Conservation (phyloP, 2,329 filamentous ascomycete species). For the Sphaerulina populicola region DNA sequence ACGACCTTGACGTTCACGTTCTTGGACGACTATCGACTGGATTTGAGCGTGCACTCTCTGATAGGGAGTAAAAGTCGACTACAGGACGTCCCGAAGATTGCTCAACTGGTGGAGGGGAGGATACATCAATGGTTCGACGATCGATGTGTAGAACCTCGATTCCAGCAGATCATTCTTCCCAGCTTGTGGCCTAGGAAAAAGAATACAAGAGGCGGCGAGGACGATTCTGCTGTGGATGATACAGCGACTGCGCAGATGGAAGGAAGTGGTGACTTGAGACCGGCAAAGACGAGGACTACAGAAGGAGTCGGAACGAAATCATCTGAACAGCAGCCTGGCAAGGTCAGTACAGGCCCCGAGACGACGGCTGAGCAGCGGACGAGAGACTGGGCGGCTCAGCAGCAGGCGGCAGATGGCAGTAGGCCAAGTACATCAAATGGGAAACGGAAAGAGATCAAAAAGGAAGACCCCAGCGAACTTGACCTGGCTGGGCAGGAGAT, state of each 20-base stretch:
- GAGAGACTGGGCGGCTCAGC: slow-evolving; percentile 30
- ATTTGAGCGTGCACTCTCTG: slow-evolving; percentile 71
- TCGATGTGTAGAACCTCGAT: slow-evolving; percentile 73
- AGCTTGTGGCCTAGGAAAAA: slow-evolving; percentile 77
- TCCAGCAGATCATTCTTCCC: slow-evolving; percentile 77
- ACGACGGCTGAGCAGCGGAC: slow-evolving; percentile 32
- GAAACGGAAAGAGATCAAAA: slow-evolving; percentile 17
- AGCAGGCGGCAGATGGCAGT: slow-evolving; percentile 12
- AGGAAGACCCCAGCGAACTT: slow-evolving; percentile 28
- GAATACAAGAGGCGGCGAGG: slow-evolving; percentile 68
- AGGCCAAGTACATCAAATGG: slow-evolving; percentile 6
- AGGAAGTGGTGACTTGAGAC: slow-evolving; percentile 11
- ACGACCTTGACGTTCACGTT: slow-evolving; percentile 95
- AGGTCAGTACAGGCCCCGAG: slow-evolving; percentile 11
- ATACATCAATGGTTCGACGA: slow-evolving; percentile 85
- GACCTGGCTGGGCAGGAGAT: slow-evolving; percentile 31
- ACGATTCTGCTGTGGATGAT: slow-evolving; percentile 42
- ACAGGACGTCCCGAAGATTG: slow-evolving; percentile 82
- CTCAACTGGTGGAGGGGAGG: slow-evolving; percentile 69
- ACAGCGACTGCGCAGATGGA: slow-evolving; percentile 13
- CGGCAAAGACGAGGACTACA: slow-evolving; percentile 12
- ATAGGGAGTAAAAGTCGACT: slow-evolving; percentile 70
- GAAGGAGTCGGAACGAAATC: slow-evolving; percentile 4
- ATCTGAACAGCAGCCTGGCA: slow-evolving; percentile 3
- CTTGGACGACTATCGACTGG: slow-evolving; percentile 75